These are phyloP conservation scores for Prunella vulgaris DNA, from an alignment of 257 asterid genomes.

Conservation along the genomic window DNA sequence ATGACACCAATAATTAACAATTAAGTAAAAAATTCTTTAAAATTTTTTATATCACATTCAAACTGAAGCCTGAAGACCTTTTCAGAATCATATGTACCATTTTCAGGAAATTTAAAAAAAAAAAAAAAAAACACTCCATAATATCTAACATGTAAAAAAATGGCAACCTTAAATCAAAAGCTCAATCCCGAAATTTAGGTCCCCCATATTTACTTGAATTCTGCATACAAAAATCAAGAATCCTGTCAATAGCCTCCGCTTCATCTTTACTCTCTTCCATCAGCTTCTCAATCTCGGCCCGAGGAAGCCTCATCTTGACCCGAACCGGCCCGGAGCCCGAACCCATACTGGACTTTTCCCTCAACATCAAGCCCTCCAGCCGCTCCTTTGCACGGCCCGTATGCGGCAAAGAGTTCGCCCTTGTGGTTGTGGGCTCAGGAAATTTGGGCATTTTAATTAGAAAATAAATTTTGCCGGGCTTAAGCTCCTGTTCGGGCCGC, in stretches of 20 bases:
- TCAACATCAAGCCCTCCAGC: slow-evolving; percentile 45
- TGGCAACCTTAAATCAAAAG: too few species aligned
- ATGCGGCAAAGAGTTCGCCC: slow-evolving; percentile 34
- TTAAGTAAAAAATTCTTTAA: not conserved
- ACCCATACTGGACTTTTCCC: slow-evolving; percentile 24
- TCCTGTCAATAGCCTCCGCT: slow-evolving; percentile 43
- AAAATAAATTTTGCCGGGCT: slow-evolving; percentile 59
- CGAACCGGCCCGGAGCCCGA: slow-evolving; percentile 37
- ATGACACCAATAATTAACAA: not conserved
- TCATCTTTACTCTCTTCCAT: slow-evolving; percentile 50
- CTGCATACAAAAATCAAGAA: slow-evolving; percentile 49
- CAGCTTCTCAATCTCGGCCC: slow-evolving; percentile 41
- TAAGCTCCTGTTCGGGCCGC: slow-evolving; percentile 39
- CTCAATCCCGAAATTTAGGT: not conserved
- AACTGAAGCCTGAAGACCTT: not conserved
- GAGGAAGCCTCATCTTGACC: slow-evolving; percentile 63
- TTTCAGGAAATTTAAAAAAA: not conserved
- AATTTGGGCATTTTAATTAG: slow-evolving; percentile 59
- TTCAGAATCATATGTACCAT: not conserved
- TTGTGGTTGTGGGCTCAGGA: slow-evolving; percentile 33
- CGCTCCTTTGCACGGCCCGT: slow-evolving; percentile 41
- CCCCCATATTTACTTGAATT: slow-evolving; percentile 11
- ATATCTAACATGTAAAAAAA: not conserved
- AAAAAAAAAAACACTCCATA: not conserved
- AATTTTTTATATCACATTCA: not conserved